A percentile compares a stretch with the other conserved stretches of the same genome.
phyloP scores from a whole-genome alignment of 306 rosid species.

The Glycine latifolia region DNA sequence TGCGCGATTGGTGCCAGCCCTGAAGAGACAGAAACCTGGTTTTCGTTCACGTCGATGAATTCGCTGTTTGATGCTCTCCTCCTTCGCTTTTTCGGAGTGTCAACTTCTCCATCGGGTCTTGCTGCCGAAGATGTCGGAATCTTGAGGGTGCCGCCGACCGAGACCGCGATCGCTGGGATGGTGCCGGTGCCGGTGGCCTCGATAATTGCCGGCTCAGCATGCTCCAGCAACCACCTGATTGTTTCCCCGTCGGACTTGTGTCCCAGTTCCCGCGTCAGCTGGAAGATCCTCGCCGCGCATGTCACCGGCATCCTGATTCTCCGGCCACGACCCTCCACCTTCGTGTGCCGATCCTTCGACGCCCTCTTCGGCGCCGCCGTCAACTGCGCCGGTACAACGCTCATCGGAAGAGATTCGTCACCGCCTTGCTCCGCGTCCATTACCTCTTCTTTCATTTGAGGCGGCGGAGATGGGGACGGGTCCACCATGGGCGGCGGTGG shows the following conservation, averaged over 20 bases:
- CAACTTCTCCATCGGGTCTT: constrained; percentile 64
- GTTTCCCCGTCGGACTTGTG: constrained; percentile 94
- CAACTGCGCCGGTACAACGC: constrained; percentile 47
- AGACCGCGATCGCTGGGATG: constrained; percentile 83
- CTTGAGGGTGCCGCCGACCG: constrained; percentile 77
- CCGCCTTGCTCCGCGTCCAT: constrained; percentile 47
- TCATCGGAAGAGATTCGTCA: constrained; percentile 49
- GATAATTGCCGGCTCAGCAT: constrained; percentile 74
- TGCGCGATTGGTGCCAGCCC: constrained; percentile 75
- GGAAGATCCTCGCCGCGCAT: constrained; percentile 86
- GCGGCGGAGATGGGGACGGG: not conserved
- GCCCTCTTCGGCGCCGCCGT: constrained; percentile 44
- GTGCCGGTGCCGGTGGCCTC: constrained; percentile 91
- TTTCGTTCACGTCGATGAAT: constrained; percentile 61
- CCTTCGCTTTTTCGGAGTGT: constrained; percentile 53
- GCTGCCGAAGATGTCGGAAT: constrained; percentile 81
- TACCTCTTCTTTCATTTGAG: constrained; percentile 62
- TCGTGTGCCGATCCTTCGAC: constrained; percentile 87
- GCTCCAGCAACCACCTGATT: constrained; percentile 84
- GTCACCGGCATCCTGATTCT: constrained; percentile 87
- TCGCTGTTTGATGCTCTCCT: constrained; percentile 58
- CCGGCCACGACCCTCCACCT: constrained; percentile 92
- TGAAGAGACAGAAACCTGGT: constrained; percentile 57
- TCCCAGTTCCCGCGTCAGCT: constrained; percentile 81
- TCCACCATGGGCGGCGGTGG: constrained; percentile 7